Evolutionary conservation across 1,284 basidiomycete genomes (phyloP).

Genomic region (Austropuccinia psidii): DNA sequence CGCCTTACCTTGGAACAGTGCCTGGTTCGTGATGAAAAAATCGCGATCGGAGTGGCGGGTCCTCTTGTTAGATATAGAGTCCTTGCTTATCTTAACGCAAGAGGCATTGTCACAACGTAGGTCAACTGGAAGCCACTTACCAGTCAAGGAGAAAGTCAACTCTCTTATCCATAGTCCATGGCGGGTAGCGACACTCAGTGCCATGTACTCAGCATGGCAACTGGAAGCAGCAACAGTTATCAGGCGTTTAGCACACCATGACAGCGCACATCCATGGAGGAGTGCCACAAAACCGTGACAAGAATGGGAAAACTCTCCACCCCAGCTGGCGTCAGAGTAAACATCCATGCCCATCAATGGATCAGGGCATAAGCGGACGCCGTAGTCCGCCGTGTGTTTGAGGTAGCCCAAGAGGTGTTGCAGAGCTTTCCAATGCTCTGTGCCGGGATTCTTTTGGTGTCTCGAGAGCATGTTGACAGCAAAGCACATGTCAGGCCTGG

Average conservation of each 20-base stretch:
- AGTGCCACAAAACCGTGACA: background rate
- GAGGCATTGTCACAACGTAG: background rate
- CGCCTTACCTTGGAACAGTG: background rate
- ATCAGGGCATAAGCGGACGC: too few relatives aligned
- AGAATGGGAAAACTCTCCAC: background rate
- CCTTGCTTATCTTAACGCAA: background rate
- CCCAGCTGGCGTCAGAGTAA: too few relatives aligned
- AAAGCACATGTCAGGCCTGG: background rate
- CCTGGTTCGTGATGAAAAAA: background rate
- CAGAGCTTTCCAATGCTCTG: background rate
- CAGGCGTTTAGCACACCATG: background rate
- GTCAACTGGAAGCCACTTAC: too few relatives aligned
- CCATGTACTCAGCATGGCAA: slow-evolving; percentile 21
- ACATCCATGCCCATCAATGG: too few relatives aligned
- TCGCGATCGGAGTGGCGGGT: slow-evolving; percentile 4
- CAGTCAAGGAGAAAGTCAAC: background rate
- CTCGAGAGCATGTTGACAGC: background rate
- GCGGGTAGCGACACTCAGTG: background rate
- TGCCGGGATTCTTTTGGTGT: background rate
- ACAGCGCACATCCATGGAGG: background rate
- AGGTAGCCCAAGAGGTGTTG: background rate
- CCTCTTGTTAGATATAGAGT: slow-evolving; percentile 4
- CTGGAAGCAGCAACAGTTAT: background rate
- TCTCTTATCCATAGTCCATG: background rate
- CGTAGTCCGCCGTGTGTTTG: too few relatives aligned